A percentile compares a stretch with the other conserved stretches of the same genome.
These are phyloP conservation scores for Aspergillus avenaceus DNA, from an alignment of 495 filamentous ascomycete species.

Conservation along the genomic window DNA sequence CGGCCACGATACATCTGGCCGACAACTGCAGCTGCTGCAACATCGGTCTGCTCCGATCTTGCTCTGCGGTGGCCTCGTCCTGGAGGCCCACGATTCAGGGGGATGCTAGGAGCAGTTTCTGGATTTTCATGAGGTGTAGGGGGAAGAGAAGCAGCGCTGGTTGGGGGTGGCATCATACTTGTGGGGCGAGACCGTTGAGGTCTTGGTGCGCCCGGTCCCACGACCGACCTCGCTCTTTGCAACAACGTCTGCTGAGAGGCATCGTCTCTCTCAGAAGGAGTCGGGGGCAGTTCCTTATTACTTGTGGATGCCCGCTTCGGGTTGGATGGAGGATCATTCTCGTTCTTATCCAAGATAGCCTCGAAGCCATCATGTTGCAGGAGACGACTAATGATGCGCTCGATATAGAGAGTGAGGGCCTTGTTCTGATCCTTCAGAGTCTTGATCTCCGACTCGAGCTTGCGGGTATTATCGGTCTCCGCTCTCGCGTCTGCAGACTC, in stretches of 20 bases:
- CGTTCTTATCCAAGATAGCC: conserved; percentile 65
- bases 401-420: conserved; percentile 93
- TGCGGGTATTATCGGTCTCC: conserved; percentile 55
- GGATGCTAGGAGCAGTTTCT: conserved; percentile 79
- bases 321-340: conserved; percentile 48
- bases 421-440: conserved; percentile 92
- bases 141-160: conserved; percentile 29
- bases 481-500: conserved; percentile 57
- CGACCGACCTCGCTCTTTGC: conserved; percentile 76
- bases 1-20: conserved; percentile 80
- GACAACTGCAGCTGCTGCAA: conserved; percentile 63
- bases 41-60: conserved; percentile 65
- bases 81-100: conserved; percentile 63
- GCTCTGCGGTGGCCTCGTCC: conserved; percentile 56
- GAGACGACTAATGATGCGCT: conserved; percentile 93
- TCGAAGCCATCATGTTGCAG: conserved; percentile 94
- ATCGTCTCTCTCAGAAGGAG: conserved; percentile 62
- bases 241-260: conserved; percentile 53
- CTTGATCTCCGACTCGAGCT: conserved; percentile 75
- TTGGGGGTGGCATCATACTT: conserved; percentile 53
- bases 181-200: conserved; percentile 56
- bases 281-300: conserved; percentile 83
- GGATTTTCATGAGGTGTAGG: conserved; percentile 61
- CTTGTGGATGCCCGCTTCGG: conserved; percentile 22
- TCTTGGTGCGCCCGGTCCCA: conserved; percentile 37